Evolutionary conservation across 345 rosid species (phyloP).

Genomic region (Boechera divaricarpa): DNA sequence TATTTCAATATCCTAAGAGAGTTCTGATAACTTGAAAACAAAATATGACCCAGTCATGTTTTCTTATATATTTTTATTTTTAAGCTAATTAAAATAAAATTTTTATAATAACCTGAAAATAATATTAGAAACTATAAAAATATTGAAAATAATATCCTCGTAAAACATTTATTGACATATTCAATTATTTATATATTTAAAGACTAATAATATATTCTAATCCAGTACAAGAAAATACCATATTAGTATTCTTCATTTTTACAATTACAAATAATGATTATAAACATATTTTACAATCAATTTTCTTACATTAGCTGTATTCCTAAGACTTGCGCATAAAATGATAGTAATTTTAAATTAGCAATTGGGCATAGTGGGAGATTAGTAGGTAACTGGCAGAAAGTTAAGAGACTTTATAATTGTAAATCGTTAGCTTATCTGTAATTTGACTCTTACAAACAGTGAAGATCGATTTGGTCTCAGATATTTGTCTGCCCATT

Average conservation of each 20-base stretch:
- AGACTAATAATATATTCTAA: background rate
- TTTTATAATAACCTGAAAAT: background rate
- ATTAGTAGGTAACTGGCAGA: conserved; percentile 37
- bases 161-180: background rate
- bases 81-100: background rate
- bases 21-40: background rate
- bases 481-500: conserved; percentile 33
- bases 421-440: conserved; percentile 39
- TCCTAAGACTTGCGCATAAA: background rate
- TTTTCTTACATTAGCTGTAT: background rate
- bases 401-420: conserved; percentile 22
- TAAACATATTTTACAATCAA: background rate
- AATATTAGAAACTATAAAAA: background rate
- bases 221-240: background rate
- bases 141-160: background rate
- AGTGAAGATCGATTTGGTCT: conserved; percentile 32
- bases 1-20: background rate
- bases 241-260: background rate
- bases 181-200: background rate
- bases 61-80: background rate
- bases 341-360: conserved; percentile 31
- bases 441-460: conserved; percentile 33
- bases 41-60: background rate
- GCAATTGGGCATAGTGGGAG: conserved; percentile 41
- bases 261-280: background rate